Conservation (phyloP, 202 grass and related monocot genomes). For the Dendrocalamus latiflorus region DNA sequence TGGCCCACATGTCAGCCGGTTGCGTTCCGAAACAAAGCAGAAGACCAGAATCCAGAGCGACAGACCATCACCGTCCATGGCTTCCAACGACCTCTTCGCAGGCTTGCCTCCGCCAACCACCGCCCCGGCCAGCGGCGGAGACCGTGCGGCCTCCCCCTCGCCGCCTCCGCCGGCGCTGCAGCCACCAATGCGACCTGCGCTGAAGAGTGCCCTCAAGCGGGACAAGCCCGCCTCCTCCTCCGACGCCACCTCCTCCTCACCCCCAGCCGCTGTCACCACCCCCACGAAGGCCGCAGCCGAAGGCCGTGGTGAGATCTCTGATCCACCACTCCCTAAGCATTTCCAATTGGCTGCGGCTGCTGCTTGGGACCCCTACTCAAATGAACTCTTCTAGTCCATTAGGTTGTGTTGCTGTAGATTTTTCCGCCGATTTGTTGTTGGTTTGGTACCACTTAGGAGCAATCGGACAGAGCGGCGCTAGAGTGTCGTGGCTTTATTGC, state of each 20-base stretch:
- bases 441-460: not conserved
- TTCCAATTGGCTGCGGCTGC: not conserved
- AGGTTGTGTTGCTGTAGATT: not conserved
- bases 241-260: not conserved
- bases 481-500: not conserved
- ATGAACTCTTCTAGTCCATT: not conserved
- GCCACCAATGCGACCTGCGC: constrained; percentile 8
- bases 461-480: too few species aligned
- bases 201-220: constrained; percentile 92
- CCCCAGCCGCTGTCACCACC: not conserved
- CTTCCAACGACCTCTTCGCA: constrained; percentile 64
- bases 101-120: constrained; percentile 68
- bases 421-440: not conserved
- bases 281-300: not conserved
- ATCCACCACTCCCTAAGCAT: not conserved
- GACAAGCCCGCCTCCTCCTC: constrained; percentile 51
- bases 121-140: constrained; percentile 23
- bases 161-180: not conserved
- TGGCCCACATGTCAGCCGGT: too few species aligned
- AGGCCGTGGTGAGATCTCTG: constrained; percentile 20
- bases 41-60: too few species aligned
- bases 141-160: constrained; percentile 14
- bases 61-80: constrained; percentile 1
- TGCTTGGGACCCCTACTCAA: not conserved
- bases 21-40: too few species aligned